Evolutionary conservation across 768 basidiomycete genomes (phyloP).

Genomic region (Leccinum incarnatum): DNA sequence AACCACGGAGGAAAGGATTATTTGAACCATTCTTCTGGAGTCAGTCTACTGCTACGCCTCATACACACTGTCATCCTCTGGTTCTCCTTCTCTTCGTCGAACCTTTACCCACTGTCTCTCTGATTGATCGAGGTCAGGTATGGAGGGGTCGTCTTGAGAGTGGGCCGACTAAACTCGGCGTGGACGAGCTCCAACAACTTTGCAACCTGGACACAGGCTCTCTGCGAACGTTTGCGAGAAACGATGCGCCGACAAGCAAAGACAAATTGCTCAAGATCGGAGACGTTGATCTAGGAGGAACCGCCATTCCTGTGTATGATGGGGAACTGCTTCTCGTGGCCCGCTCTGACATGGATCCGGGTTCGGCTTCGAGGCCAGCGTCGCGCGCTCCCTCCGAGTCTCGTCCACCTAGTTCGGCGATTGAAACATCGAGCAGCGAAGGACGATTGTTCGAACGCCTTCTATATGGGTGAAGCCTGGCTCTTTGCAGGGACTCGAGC

Average conservation of each 20-base stretch:
- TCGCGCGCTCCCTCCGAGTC: conserved; percentile 66
- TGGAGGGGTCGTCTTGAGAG: too few relatives aligned
- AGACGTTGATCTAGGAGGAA: conserved; percentile 55
- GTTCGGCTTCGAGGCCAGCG: conserved; percentile 49
- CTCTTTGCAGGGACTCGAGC: conserved; percentile 63
- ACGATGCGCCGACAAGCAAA: too few relatives aligned
- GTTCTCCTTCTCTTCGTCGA: too few relatives aligned
- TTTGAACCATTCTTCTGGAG: conserved; percentile 81
- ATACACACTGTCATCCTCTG: conserved; percentile 1
- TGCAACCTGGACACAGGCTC: conserved; percentile 50
- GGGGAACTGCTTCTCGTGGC: conserved; percentile 74
- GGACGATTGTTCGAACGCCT: conserved; percentile 54
- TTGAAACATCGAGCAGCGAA: conserved; percentile 40
- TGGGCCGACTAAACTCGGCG: too few relatives aligned
- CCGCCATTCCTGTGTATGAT: conserved; percentile 68
- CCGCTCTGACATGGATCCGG: conserved; percentile 47
- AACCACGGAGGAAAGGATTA: conserved; percentile 68
- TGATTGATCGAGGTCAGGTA: too few relatives aligned
- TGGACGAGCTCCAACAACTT: conserved; percentile 36
- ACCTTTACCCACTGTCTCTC: too few relatives aligned
- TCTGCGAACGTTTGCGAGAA: conserved; percentile 28
- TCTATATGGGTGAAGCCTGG: conserved; percentile 78
- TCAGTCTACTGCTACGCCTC: conserved; percentile 37
- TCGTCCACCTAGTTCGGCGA: conserved; percentile 64
- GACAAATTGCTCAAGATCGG: conserved; percentile 29